phyloP scores from a whole-genome alignment of 2,329 filamentous ascomycete species.

The Colletotrichum australisinense region DNA sequence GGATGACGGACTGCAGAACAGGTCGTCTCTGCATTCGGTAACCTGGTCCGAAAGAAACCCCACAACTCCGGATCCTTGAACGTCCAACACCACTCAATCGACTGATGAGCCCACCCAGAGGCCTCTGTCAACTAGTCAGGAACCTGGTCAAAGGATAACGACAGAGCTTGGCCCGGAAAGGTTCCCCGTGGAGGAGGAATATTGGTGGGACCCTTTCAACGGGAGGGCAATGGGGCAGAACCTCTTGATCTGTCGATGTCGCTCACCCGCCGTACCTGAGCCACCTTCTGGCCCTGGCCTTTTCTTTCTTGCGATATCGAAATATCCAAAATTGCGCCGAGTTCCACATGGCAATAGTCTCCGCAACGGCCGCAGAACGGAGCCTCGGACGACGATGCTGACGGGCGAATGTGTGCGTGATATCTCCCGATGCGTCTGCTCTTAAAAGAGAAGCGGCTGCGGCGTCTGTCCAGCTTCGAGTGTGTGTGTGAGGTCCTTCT shows the following conservation, averaged over 20 bases:
- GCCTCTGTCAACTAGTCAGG: background rate
- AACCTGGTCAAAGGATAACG: background rate
- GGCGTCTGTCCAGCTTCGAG: background rate
- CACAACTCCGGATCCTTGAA: background rate
- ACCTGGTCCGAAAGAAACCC: background rate
- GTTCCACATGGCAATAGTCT: background rate
- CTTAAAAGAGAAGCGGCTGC: background rate
- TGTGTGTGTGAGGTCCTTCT: background rate
- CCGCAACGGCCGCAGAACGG: background rate
- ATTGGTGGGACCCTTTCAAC: background rate
- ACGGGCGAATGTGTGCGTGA: background rate
- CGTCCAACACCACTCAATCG: background rate
- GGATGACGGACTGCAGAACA: background rate
- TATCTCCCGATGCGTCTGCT: background rate
- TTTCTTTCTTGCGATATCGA: background rate
- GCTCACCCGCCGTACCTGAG: background rate
- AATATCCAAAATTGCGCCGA: background rate
- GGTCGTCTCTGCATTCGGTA: constrained; percentile 6
- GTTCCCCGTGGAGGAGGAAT: background rate
- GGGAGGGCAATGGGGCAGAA: background rate
- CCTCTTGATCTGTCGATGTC: background rate
- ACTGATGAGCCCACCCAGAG: background rate
- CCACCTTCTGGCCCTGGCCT: background rate
- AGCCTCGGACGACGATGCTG: background rate
- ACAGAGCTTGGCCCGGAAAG: background rate